These are phyloP conservation scores for Papiliotrema fonsecae DNA, from an alignment of 1,284 basidiomycete species.

Conservation along the genomic window DNA sequence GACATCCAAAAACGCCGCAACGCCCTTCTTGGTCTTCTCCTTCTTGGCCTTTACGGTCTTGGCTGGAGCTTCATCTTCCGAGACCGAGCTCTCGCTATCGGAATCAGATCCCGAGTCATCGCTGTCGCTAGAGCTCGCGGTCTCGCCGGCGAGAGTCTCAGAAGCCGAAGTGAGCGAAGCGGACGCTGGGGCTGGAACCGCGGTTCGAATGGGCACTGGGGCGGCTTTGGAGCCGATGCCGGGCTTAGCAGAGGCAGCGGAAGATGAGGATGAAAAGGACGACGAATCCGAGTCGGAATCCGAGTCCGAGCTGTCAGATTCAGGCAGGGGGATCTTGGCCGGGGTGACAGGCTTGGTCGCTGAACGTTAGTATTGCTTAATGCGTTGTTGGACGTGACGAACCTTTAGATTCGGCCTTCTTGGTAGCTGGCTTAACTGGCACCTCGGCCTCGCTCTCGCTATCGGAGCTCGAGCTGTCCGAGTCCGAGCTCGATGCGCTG, in stretches of 20 bases:
- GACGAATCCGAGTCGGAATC: slow-evolving; percentile 6
- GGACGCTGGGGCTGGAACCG: background rate
- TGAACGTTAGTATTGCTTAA: background rate
- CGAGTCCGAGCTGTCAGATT: slow-evolving; percentile 11
- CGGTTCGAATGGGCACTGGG: background rate
- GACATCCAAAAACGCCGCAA: slow-evolving; percentile 22
- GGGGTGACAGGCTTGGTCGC: background rate
- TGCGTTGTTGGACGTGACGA: background rate
- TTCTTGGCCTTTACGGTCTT: no score
- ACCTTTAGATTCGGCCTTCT: slow-evolving; percentile 5
- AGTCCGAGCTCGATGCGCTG: slow-evolving; percentile 7
- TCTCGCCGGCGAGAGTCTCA: slow-evolving; percentile 1
- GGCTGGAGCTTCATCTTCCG: slow-evolving; percentile 3
- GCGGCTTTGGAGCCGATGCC: slow-evolving; percentile 4
- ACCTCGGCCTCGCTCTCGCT: slow-evolving; percentile 13
- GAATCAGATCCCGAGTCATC: background rate
- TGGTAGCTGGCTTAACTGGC: background rate
- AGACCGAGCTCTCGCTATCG: background rate
- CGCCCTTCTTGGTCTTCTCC: background rate
- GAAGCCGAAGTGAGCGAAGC: slow-evolving; percentile 1
- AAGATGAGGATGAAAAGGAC: background rate
- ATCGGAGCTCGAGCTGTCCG: slow-evolving; percentile 5
- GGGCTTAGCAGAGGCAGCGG: background rate
- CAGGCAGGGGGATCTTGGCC: slow-evolving; percentile 6
- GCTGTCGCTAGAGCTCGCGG: background rate